A percentile compares a stretch with the other conserved stretches of the same genome.
phyloP scores from a whole-genome alignment of 352 stramenopile species.

The Ophiocytium majus region DNA sequence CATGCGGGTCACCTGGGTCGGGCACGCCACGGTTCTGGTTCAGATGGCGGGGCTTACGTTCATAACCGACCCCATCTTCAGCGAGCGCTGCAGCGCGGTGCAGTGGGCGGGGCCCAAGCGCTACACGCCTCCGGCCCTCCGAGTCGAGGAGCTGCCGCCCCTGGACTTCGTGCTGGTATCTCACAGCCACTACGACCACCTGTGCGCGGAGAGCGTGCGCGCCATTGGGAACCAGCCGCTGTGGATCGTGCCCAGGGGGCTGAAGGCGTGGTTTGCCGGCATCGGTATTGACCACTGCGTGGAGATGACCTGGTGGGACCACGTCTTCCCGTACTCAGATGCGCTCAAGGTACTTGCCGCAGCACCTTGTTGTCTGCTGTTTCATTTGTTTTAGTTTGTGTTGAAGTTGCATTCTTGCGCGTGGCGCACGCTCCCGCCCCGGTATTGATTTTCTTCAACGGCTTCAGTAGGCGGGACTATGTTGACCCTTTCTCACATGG shows the following conservation, averaged over 20 bases:
- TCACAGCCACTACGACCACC: slow-evolving; percentile 65
- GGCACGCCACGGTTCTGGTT: slow-evolving; percentile 33
- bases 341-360: slow-evolving; percentile 17
- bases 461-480: no score
- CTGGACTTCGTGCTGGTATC: slow-evolving; percentile 63
- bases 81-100: slow-evolving; percentile 57
- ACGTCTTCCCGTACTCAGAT: slow-evolving; percentile 1
- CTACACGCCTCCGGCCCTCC: slow-evolving; percentile 39
- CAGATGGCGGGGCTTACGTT: slow-evolving; percentile 58
- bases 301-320: slow-evolving; percentile 47
- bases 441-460: no score
- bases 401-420: no score
- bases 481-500: no score
- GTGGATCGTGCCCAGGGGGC: slow-evolving; percentile 49
- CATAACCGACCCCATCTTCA: slow-evolving; percentile 62
- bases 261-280: slow-evolving; percentile 34
- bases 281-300: slow-evolving; percentile 36
- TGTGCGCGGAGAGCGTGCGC: slow-evolving; percentile 52
- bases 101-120: slow-evolving; percentile 48
- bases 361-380: background rate
- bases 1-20: slow-evolving; percentile 42
- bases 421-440: no score
- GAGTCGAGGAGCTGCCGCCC: slow-evolving; percentile 55
- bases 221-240: slow-evolving; percentile 48
- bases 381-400: no score